phyloP scores from a whole-genome alignment of 2,329 filamentous ascomycete species.

The Hymenotorrendiella dingleyae region DNA sequence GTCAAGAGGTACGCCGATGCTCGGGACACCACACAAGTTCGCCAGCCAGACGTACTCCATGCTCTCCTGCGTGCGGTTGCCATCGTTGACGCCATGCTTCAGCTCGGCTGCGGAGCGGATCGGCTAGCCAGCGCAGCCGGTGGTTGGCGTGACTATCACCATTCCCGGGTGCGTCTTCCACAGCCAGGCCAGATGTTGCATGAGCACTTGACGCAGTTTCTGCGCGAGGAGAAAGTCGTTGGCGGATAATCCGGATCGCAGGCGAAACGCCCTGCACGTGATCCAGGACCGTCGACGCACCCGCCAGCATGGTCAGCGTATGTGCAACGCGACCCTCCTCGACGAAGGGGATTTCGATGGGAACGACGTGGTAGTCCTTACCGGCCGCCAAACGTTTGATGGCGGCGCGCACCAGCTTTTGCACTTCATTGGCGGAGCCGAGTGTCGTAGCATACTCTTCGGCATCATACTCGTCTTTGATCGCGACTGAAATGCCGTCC shows the following conservation, averaged over 20 bases:
- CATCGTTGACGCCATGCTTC: constrained; percentile 66
- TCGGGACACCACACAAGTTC: constrained; percentile 73
- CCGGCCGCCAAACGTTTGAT: constrained; percentile 50
- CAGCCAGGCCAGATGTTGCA: constrained; percentile 68
- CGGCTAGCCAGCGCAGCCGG: constrained; percentile 67
- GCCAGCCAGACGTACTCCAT: constrained; percentile 85
- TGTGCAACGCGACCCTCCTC: constrained; percentile 70
- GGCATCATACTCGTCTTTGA: constrained; percentile 64
- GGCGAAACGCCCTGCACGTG: constrained; percentile 36
- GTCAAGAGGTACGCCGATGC: constrained; percentile 67
- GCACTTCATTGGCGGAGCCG: constrained; percentile 40
- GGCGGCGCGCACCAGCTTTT: constrained; percentile 52
- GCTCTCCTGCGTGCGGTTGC: constrained; percentile 61
- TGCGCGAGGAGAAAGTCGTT: constrained; percentile 67
- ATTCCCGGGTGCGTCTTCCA: constrained; percentile 67
- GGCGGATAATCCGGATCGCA: constrained; percentile 62
- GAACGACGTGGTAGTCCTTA: constrained; percentile 43
- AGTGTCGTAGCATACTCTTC: constrained; percentile 18
- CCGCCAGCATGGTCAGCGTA: constrained; percentile 67
- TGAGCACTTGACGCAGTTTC: constrained; percentile 66
- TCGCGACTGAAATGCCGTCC: constrained; percentile 74
- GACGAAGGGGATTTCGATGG: constrained; percentile 60
- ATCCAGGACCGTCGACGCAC: constrained; percentile 45
- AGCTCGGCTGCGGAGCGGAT: constrained; percentile 52
- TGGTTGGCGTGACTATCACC: constrained; percentile 71